Conservation (phyloP, 2,329 filamentous ascomycete genomes). For the Metarhizium sp. region DNA sequence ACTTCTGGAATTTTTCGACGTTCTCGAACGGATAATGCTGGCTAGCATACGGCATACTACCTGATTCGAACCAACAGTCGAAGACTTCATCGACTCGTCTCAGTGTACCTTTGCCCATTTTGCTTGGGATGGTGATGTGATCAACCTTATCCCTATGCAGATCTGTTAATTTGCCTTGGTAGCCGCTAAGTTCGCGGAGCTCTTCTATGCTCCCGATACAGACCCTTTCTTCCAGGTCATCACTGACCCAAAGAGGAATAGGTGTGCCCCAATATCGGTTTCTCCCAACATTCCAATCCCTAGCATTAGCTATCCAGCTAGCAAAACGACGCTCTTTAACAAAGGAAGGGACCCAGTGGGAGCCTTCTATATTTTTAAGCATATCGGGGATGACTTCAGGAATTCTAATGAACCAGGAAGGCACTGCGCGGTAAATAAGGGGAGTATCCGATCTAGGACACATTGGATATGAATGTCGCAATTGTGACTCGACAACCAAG, state of each 20-base stretch:
- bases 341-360: constrained; percentile 83
- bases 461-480: constrained; percentile 88
- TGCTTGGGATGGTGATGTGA: constrained; percentile 86
- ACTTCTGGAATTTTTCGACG: constrained; percentile 66
- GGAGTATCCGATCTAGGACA: constrained; percentile 94
- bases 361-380: constrained; percentile 80
- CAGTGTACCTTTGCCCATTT: constrained; percentile 75
- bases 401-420: constrained; percentile 92
- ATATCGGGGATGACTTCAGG: constrained; percentile 75
- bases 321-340: constrained; percentile 89
- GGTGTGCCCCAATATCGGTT: constrained; percentile 96
- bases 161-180: constrained; percentile 71
- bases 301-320: constrained; percentile 84
- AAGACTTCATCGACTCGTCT: constrained; percentile 81
- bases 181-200: constrained; percentile 79
- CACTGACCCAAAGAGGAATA: constrained; percentile 84
- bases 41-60: constrained; percentile 89
- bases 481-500: constrained; percentile 74
- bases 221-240: constrained; percentile 77
- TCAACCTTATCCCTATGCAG: constrained; percentile 91
- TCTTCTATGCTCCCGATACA: constrained; percentile 81
- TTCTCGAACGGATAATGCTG: constrained; percentile 92
- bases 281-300: constrained; percentile 91
- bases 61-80: constrained; percentile 96
- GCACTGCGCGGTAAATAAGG: constrained; percentile 83